Evolutionary conservation across 805 yeast species (phyloP), one percentile per base, ranked within the genome.

Genomic region (Saccharomycopsis sp.): DNA sequence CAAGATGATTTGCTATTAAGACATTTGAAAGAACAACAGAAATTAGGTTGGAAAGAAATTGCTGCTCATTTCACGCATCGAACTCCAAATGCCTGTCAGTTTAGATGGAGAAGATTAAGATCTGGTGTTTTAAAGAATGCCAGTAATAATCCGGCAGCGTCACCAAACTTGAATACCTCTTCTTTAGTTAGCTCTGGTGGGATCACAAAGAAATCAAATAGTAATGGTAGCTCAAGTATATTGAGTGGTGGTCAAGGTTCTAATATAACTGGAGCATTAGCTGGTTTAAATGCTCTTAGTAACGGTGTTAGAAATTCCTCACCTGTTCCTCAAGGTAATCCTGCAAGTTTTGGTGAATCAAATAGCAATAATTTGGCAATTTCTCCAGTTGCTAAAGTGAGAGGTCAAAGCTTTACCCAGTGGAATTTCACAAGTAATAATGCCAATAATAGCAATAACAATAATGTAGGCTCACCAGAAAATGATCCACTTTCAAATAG

Each of bases 81-180:
- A 58, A 86, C 95, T 2, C 88, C 94, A 29, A 86, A 85, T 58
- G 94, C 94, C 2, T 85, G 95, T 56, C 94, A 85, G 63, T 85
- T 85, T 58, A 74, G 95, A 54, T 86, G 95, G 95, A 73, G 95
- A 60, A 64, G 95, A 51, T 64, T 79, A 38, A 74, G 67, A 54
- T 59, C 66, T 7, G 72, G 73, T 7, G 63, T 69, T 13, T 53
- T 68, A 33, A 60, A 68, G 22, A 45, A 56, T 19, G 45, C 53
- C 32, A 47, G 47, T 7, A 42, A 52, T 14, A 48, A 54, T 9
- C 47, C 51, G 1, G 40, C 56, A 16, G 43, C 53, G 1, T 46
- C 33, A 38, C 58, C 48, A 38, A 54, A 13, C 36, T 36, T 27
- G 19, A 44, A 38, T 23, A 47, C 39, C 14, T 2, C 11, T n/a